Evolutionary conservation across 257 asterid genomes (phyloP).

Genomic region (Avicennia marina): DNA sequence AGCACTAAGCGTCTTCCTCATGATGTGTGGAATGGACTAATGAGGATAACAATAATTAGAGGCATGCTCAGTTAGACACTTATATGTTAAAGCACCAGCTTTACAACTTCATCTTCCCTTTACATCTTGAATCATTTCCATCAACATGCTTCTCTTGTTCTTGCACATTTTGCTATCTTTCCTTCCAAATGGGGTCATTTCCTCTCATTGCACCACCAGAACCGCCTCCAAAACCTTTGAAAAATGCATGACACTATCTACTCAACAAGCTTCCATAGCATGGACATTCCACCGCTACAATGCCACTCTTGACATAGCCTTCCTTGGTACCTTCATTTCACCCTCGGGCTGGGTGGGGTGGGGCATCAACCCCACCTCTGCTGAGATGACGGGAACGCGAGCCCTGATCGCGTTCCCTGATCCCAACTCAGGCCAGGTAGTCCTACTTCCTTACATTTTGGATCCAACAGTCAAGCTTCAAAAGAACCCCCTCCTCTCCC

Average conservation of each 20-base stretch:
- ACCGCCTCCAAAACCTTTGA: constrained; percentile 52
- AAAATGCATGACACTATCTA: constrained; percentile 63
- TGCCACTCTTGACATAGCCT: constrained; percentile 71
- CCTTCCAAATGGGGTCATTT: constrained; percentile 18
- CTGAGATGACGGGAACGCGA: constrained; percentile 88
- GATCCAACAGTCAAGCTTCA: constrained; percentile 78
- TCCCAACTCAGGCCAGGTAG: constrained; percentile 84
- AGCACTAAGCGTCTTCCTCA: constrained; percentile 18
- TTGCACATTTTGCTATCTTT: constrained; percentile 21
- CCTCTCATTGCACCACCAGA: constrained; percentile 52
- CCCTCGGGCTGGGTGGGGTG: constrained; percentile 99
- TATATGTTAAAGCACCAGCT: background rate
- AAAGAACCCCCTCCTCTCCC: constrained; percentile 65
- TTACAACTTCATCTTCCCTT: constrained; percentile 1
- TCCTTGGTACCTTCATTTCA: constrained; percentile 79
- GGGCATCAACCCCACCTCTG: constrained; percentile 77
- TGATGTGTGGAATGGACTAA: constrained; percentile 23
- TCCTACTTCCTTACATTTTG: constrained; percentile 68
- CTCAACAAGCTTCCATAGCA: constrained; percentile 84
- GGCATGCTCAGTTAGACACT: no score
- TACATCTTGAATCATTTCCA: background rate
- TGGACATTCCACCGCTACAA: constrained; percentile 83
- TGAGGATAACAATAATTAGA: no score
- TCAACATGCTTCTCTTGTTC: constrained; percentile 23
- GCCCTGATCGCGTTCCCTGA: constrained; percentile 82